Evolutionary conservation across 2,329 filamentous ascomycete species (phyloP), one percentile per base, ranked within the genome.

Genomic region (Fusarium heterosporum): DNA sequence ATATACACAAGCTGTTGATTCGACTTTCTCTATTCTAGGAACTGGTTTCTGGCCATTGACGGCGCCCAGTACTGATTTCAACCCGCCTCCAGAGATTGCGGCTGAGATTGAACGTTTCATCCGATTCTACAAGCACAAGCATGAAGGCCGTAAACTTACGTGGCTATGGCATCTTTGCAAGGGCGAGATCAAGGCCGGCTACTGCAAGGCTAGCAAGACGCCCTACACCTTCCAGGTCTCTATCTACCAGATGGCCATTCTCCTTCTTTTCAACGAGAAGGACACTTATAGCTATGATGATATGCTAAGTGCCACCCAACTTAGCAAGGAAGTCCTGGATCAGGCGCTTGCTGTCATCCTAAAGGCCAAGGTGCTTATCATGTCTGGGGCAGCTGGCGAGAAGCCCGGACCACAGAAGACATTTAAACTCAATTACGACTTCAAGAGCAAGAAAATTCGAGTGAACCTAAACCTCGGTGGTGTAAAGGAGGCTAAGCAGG

Each of bases 101-200:
- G 89, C 90, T 69, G 96, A 96, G 19, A 93, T 95, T 68, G 93
- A 98, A 73, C 90, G 93, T 22, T 99, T 99, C 78, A 85, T 89
- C 29, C 89, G 87, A 30, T 99, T 96, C 78, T 99, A 99, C 84
- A 93, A 92, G 80, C 90, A 94, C 78, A 99, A 98, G 85, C 96
- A 99, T 77, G 96, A 91, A 71, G 96, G 96, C 34, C 92, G 96
- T 63, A 99, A 98, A 81, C 85, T 99, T 38, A 97, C 95, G 9
- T 99, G 96, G 96, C 80, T 99, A 56, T 99, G 96, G 96, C 93
- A 98, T 77, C 83, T 99, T 51, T 98, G 93, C 85, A 99, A 98
- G 83, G 96, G 96, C 56, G 96, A 99, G 78, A 87, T 99, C 62
- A 95, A 94, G 78, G 92, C 94, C 36, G 95, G 94, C 74, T 99